phyloP scores from a whole-genome alignment of 371 early-diverging fungal genomes.

The Rhizopus arrhizus region DNA sequence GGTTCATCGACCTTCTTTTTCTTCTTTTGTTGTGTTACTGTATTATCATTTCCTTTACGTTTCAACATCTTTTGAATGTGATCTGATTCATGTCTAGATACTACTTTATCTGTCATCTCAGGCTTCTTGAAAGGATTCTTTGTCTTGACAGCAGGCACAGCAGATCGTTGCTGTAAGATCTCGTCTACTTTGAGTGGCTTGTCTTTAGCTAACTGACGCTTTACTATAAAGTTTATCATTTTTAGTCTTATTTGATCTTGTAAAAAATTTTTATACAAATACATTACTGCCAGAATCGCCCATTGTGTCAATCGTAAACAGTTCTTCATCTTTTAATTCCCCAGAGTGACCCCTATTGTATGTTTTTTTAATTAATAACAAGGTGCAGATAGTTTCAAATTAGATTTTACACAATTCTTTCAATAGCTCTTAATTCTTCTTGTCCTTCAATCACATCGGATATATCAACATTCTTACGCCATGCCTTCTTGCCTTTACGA shows the following conservation, averaged over 20 bases:
- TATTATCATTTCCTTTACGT: slow-evolving; percentile 18
- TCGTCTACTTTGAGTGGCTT: slow-evolving; percentile 76
- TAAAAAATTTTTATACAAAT: slow-evolving; percentile 6
- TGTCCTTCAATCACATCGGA: slow-evolving; percentile 72
- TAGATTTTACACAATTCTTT: slow-evolving; percentile 63
- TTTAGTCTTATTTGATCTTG: not conserved
- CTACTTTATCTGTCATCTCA: slow-evolving; percentile 20
- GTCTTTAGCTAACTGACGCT: slow-evolving; percentile 44
- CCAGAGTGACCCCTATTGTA: slow-evolving; percentile 53
- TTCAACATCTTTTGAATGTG: slow-evolving; percentile 21
- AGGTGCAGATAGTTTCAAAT: too few relatives aligned
- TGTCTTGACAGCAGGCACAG: slow-evolving; percentile 52
- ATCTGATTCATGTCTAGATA: slow-evolving; percentile 28
- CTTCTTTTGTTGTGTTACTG: slow-evolving; percentile 4
- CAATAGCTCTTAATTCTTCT: slow-evolving; percentile 77
- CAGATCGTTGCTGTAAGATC: slow-evolving; percentile 71
- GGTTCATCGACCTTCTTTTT: slow-evolving; percentile 24
- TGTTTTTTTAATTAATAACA: too few relatives aligned
- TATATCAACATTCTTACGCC: slow-evolving; percentile 93
- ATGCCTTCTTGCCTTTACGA: slow-evolving; percentile 85
- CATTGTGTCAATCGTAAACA: slow-evolving; percentile 77
- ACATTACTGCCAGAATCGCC: slow-evolving; percentile 64
- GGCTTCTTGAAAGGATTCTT: slow-evolving; percentile 28
- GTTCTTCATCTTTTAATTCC: slow-evolving; percentile 54
- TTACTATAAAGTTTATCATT: slow-evolving; percentile 16